These are phyloP conservation scores for Paraurostyla sp. DNA, from an alignment of 73 alveolate genomes.

Conservation along the genomic window DNA sequence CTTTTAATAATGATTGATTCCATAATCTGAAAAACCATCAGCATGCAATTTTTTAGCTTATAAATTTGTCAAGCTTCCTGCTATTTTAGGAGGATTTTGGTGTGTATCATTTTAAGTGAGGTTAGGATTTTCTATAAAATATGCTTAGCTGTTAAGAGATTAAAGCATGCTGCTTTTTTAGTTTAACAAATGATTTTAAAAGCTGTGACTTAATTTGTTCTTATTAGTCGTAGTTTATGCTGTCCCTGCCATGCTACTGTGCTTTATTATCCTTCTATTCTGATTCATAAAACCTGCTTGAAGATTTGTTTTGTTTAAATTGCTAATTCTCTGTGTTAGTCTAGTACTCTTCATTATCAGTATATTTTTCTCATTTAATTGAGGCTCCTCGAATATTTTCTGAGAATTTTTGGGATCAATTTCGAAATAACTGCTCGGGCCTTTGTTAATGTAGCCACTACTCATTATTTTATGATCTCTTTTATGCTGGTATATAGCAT, in stretches of 20 bases:
- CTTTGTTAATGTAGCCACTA: background rate
- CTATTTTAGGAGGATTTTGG: too few relatives aligned
- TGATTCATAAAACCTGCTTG: background rate
- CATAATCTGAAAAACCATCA: too few relatives aligned
- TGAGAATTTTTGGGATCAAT: background rate
- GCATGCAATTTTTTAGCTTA: too few relatives aligned
- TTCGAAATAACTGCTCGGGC: background rate
- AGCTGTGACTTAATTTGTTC: background rate
- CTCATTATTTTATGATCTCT: too few relatives aligned
- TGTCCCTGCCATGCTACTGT: too few relatives aligned
- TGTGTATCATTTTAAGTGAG: too few relatives aligned
- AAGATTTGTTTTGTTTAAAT: background rate
- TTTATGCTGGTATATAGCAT: background rate
- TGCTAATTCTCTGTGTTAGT: background rate
- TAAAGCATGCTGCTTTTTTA: too few relatives aligned
- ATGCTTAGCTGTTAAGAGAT: too few relatives aligned
- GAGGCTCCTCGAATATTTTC: conserved; percentile 2
- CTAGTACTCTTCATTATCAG: conserved; percentile 3
- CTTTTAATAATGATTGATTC: too few relatives aligned
- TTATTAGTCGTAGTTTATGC: background rate
- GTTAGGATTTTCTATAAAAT: too few relatives aligned
- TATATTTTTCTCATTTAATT: background rate
- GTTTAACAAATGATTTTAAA: too few relatives aligned
- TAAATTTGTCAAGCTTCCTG: too few relatives aligned
- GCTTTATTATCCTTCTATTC: conserved; percentile 4